These are phyloP conservation scores for Candida labiduridarum DNA, from an alignment of 1,139 yeast species.

Conservation along the genomic window DNA sequence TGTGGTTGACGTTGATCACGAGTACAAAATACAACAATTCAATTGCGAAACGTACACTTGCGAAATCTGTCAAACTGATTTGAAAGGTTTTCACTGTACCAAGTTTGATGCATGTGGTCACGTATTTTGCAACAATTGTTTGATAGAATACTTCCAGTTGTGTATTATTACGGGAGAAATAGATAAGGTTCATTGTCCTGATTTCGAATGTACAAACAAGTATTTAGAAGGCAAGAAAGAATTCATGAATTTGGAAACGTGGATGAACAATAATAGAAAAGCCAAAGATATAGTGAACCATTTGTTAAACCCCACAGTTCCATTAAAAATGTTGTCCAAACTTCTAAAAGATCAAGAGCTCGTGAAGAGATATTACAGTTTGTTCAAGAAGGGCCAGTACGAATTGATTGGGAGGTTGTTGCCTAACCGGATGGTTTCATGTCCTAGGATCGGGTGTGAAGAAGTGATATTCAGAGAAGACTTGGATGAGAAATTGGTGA, in stretches of 20 bases:
- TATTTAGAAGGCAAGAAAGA: constrained; percentile 19
- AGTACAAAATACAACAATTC: constrained; percentile 29
- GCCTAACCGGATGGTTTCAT: constrained; percentile 53
- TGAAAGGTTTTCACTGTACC: constrained; percentile 50
- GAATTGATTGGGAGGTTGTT: constrained; percentile 47
- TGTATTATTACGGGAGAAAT: constrained; percentile 55
- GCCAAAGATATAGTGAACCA: constrained; percentile 28
- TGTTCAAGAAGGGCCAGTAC: constrained; percentile 42
- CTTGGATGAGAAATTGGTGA: constrained; percentile 53
- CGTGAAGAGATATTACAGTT: constrained; percentile 38
- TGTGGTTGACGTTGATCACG: constrained; percentile 9
- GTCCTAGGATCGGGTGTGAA: constrained; percentile 52
- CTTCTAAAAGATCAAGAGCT: constrained; percentile 29
- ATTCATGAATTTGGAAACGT: constrained; percentile 25
- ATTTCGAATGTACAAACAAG: constrained; percentile 46
- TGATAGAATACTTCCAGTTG: constrained; percentile 46
- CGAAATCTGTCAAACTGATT: constrained; percentile 58
- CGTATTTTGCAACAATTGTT: constrained; percentile 55
- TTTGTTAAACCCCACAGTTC: constrained; percentile 42
- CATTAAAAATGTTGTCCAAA: constrained; percentile 28
- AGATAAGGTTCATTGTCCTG: constrained; percentile 61
- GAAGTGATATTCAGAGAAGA: constrained; percentile 50
- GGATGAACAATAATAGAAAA: constrained; percentile 20
- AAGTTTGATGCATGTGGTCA: constrained; percentile 52
- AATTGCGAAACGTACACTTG: constrained; percentile 49